Evolutionary conservation across 352 stramenopile species (phyloP), one percentile per base, ranked within the genome.

Genomic region (Pythium myriotylum): DNA sequence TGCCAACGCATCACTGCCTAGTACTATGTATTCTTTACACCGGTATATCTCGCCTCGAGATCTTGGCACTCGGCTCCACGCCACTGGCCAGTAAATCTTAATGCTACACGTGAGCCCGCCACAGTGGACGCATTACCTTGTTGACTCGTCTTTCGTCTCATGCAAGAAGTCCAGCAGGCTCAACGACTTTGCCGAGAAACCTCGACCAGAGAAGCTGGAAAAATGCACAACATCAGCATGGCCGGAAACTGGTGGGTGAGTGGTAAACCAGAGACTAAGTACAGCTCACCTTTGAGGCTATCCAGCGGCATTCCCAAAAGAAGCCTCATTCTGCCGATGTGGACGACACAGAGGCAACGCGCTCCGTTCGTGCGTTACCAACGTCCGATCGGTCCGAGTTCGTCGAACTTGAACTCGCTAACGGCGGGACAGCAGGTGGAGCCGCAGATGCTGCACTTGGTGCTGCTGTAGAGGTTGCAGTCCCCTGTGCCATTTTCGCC

Each of bases 401-500:
- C 4, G 29, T 37, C 7, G 59, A 61, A 23, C 26, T 65, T 24
- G 59, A 10, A 35, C 29, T 35, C 5, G 29, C 29, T 35, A 35
- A 35, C 1, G 58, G 54, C 0, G 27, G 51, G 2, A 45, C 33
- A 16, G 55, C 32, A 7, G 23, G 9, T 14, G 46, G 33, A 22
- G 29, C n/a, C 23, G 43, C 13, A 32, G 43, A 13, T 3, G 45
- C 20, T 4, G 33, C 7, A 32, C 24, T 10, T 4, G 29, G 29
- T 4, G 32, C 22, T 27, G 51, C 13, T 6, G 22, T 23, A 13
- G 48, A 57, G 17, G 70, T 63, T 27, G 59, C 56, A 56, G 52
- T 26, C 0, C 45, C 53, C 3, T 52, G 41, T 59, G 37, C 60
- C 74, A 67, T 57, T 54, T 93, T 94, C 55, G 71, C 58, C 26